A percentile compares a stretch with the other conserved stretches of the same genome.
Conservation (phyloP, 2,329 filamentous ascomycete genomes). For the Fusarium hainanense region DNA sequence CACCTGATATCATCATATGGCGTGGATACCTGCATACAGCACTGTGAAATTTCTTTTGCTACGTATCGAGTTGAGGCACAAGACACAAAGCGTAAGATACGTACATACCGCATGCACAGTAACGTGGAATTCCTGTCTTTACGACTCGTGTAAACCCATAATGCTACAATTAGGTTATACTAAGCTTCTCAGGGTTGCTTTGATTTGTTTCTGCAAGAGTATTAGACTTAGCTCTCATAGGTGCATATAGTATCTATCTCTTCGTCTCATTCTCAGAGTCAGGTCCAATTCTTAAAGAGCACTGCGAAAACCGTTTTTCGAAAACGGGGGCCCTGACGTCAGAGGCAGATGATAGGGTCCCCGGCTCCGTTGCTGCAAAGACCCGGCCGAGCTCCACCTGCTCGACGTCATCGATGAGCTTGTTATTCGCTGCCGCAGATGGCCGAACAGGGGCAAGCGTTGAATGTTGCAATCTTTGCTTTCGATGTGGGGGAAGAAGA, state of each 20-base stretch:
- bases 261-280: not conserved
- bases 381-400: constrained; percentile 41
- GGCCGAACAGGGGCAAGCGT: constrained; percentile 26
- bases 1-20: constrained; percentile 12
- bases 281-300: not conserved
- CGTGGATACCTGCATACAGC: not conserved
- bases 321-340: constrained; percentile 44
- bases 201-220: not conserved
- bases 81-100: not conserved
- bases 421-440: constrained; percentile 34
- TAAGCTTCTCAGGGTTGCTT: not conserved
- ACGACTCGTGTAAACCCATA: constrained; percentile 13
- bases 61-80: not conserved
- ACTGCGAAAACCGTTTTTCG: constrained; percentile 17
- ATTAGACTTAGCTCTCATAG: not conserved
- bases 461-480: not conserved
- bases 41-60: not conserved
- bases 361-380: constrained; percentile 36
- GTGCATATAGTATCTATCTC: not conserved
- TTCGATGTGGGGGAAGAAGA: constrained; percentile 13
- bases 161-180: not conserved
- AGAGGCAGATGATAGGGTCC: constrained; percentile 42
- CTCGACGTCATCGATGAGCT: constrained; percentile 42
- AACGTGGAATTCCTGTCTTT: not conserved
- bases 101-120: not conserved